A percentile compares a stretch with the other conserved stretches of the same genome.
phyloP scores from a whole-genome alignment of 495 filamentous ascomycete genomes.

The Melanomma pulvis-pyrius region DNA sequence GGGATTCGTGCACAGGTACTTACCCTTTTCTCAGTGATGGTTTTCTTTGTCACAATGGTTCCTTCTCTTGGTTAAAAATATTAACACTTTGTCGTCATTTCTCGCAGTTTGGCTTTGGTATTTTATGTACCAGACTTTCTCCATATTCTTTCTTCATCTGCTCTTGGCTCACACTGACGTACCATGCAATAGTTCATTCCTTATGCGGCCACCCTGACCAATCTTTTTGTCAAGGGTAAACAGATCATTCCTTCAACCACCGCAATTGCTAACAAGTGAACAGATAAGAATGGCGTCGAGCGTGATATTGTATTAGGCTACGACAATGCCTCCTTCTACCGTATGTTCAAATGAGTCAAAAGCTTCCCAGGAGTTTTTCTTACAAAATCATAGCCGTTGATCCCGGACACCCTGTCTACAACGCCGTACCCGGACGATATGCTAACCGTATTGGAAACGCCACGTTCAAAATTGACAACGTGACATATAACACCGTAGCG shows the following conservation, averaged over 20 bases:
- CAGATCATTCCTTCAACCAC: not conserved
- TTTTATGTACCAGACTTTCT: no score
- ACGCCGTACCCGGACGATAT: conserved; percentile 51
- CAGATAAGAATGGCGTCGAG: conserved; percentile 57
- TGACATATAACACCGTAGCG: conserved; percentile 52
- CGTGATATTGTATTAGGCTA: conserved; percentile 59
- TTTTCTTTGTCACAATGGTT: not conserved
- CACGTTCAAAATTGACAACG: conserved; percentile 55
- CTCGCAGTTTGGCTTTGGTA: not conserved
- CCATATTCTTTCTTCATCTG: no score
- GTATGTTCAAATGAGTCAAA: conserved; percentile 39
- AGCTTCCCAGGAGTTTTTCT: conserved; percentile 3
- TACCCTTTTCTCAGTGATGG: not conserved
- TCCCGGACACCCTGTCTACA: conserved; percentile 36
- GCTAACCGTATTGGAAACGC: conserved; percentile 60
- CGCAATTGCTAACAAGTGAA: not conserved
- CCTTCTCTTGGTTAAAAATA: not conserved
- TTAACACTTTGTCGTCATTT: not conserved
- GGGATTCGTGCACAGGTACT: conserved; percentile 58
- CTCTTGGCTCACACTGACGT: not conserved
- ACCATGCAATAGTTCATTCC: conserved; percentile 59
- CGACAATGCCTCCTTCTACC: conserved; percentile 55
- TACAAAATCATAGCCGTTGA: conserved; percentile 28
- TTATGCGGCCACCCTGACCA: conserved; percentile 60
- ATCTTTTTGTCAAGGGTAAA: conserved; percentile 55